Evolutionary conservation across 202 grass and related monocot species (phyloP).

Genomic region (Dendrocalamus latiflorus): DNA sequence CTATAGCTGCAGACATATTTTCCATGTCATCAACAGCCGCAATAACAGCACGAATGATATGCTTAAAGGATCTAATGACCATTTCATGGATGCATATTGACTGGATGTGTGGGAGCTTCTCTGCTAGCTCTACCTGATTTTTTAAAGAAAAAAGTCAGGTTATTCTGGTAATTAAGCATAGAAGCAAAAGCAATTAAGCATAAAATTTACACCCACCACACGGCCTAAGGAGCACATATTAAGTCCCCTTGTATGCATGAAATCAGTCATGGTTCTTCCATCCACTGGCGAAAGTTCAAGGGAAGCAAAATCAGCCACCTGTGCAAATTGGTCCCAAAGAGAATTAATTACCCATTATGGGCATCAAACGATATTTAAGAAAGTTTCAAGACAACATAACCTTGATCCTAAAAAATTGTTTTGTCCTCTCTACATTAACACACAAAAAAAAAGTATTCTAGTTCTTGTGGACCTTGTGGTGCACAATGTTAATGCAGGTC

Average conservation of each 20-base stretch:
- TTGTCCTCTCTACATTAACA: neutral
- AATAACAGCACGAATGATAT: constrained; percentile 87
- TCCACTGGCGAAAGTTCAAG: constrained; percentile 99
- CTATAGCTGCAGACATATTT: constrained; percentile 67
- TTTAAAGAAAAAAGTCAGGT: constrained; percentile 22
- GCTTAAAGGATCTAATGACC: constrained; percentile 94
- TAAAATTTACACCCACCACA: constrained; percentile 56
- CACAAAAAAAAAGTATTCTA: neutral
- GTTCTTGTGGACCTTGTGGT: neutral
- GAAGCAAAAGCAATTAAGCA: constrained; percentile 5
- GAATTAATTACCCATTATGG: constrained; percentile 20
- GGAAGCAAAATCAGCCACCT: constrained; percentile 99
- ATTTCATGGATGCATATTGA: constrained; percentile 99
- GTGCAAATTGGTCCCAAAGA: constrained; percentile 24
- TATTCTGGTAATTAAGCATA: constrained; percentile 11
- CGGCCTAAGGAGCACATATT: constrained; percentile 88
- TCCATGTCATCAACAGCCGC: constrained; percentile 68
- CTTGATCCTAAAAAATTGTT: neutral
- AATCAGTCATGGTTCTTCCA: constrained; percentile 97
- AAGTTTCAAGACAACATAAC: constrained; percentile 9
- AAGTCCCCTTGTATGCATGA: constrained; percentile 97
- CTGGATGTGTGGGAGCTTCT: constrained; percentile 96
- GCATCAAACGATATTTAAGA: constrained; percentile 20
- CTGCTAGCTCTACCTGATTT: constrained; percentile 82
- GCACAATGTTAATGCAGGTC: neutral